Evolutionary conservation across 208 protist species (phyloP).

Genomic region (Acanthamoeba royreba): DNA sequence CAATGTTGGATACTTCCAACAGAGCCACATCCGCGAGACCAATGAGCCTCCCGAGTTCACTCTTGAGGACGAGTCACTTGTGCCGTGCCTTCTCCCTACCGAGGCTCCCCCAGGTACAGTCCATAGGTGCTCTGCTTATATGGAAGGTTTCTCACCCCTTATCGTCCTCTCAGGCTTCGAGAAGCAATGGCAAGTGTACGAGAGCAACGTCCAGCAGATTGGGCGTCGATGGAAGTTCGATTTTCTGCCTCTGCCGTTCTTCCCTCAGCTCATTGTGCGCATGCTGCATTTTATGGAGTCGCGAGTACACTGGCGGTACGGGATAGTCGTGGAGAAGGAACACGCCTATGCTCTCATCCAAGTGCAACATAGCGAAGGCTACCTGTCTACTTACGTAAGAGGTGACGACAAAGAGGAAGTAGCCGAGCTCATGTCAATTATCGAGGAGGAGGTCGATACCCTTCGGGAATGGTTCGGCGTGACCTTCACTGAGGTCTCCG

Average conservation of each 20-base stretch:
- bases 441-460: slow-evolving; percentile 32
- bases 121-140: no score
- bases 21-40: background rate
- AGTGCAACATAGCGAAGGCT: background rate
- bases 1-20: background rate
- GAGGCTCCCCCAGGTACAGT: background rate
- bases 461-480: slow-evolving; percentile 27
- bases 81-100: slow-evolving; percentile 1
- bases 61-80: background rate
- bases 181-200: background rate
- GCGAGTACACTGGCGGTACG: slow-evolving; percentile 24
- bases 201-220: background rate
- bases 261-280: background rate
- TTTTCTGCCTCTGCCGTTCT: slow-evolving; percentile 38
- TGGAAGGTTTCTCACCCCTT: no score
- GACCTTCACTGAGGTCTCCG: background rate
- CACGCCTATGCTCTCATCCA: background rate
- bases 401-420: background rate
- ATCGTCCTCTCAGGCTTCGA: background rate
- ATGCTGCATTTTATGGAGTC: slow-evolving; percentile 37
- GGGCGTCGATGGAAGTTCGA: slow-evolving; percentile 13
- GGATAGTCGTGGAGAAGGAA: background rate
- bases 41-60: background rate
- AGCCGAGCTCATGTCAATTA: background rate
- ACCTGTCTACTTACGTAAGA: background rate